Conservation (phyloP, 768 basidiomycete genomes). For the Astraeus odoratus region DNA sequence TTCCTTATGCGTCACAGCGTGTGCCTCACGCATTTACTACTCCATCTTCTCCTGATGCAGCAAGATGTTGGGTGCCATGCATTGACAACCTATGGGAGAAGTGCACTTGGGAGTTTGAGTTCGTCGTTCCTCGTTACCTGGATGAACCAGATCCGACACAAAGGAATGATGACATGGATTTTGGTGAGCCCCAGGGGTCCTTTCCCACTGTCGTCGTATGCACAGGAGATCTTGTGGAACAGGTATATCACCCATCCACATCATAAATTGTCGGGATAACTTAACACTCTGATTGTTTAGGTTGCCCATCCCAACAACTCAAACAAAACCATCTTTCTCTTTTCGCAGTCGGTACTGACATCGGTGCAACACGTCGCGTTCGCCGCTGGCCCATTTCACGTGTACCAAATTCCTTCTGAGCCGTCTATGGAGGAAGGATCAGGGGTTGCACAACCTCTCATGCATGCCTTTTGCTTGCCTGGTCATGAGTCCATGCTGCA, state of each 20-base stretch:
- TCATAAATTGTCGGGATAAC: background rate
- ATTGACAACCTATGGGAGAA: constrained; percentile 92
- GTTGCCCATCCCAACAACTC: constrained; percentile 91
- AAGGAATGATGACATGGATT: constrained; percentile 37
- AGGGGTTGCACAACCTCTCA: constrained; percentile 59
- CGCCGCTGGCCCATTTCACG: constrained; percentile 91
- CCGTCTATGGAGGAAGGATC: constrained; percentile 52
- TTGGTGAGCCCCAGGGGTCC: constrained; percentile 46
- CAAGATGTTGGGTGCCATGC: constrained; percentile 99
- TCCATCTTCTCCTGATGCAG: constrained; percentile 80
- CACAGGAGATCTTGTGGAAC: constrained; percentile 92
- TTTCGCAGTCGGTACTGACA: constrained; percentile 77
- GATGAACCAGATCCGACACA: constrained; percentile 41
- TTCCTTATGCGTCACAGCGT: constrained; percentile 44
- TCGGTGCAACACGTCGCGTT: constrained; percentile 97
- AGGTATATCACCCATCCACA: constrained; percentile 44
- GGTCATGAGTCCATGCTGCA: constrained; percentile 72
- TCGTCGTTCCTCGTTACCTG: constrained; percentile 81
- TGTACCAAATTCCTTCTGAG: constrained; percentile 62
- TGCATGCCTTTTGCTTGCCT: constrained; percentile 91
- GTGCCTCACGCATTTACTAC: constrained; percentile 91
- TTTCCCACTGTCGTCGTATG: constrained; percentile 84
- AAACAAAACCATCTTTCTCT: constrained; percentile 91
- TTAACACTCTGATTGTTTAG: constrained; percentile 32
- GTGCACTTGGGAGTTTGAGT: constrained; percentile 98